These are phyloP conservation scores for Prinsepia uniflora DNA, from an alignment of 306 rosid genomes.

Conservation along the genomic window DNA sequence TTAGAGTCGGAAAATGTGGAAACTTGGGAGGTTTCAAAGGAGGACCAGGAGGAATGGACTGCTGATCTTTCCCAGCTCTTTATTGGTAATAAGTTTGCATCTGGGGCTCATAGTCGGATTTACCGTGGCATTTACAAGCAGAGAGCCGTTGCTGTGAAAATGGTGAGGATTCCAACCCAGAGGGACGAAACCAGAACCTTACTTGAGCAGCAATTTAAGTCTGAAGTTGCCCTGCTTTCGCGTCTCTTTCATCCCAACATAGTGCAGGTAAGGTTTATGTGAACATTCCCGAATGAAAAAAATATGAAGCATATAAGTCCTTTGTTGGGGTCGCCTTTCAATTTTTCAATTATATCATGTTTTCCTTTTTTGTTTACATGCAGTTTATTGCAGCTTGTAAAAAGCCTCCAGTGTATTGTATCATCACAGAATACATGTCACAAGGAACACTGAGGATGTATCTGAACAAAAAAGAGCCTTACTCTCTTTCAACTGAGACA, in stretches of 20 bases:
- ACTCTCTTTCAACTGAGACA: conserved; percentile 87
- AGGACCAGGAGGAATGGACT: conserved; percentile 91
- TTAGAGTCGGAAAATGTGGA: conserved; percentile 93
- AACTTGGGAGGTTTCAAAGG: conserved; percentile 85
- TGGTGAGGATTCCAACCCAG: conserved; percentile 91
- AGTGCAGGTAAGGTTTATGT: conserved; percentile 61
- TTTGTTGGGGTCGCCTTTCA: too few species aligned
- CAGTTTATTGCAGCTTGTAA: conserved; percentile 98
- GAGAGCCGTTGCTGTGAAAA: conserved; percentile 95
- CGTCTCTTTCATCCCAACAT: conserved; percentile 92
- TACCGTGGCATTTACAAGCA: conserved; percentile 97
- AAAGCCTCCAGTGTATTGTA: conserved; percentile 95
- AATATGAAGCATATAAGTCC: background rate
- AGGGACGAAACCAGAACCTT: conserved; percentile 59
- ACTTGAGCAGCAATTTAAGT: conserved; percentile 85
- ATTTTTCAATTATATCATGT: background rate
- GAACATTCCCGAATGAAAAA: background rate
- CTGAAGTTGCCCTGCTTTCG: conserved; percentile 89
- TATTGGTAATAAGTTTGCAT: conserved; percentile 92
- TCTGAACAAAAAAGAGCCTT: conserved; percentile 95
- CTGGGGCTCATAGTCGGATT: conserved; percentile 91
- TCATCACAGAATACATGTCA: conserved; percentile 97
- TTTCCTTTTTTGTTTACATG: background rate
- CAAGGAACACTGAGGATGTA: conserved; percentile 98
- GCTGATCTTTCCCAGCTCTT: conserved; percentile 94